Evolutionary conservation across 768 basidiomycete genomes (phyloP), one percentile per base, ranked within the genome.

Genomic region (Pleurotus ostreatus): DNA sequence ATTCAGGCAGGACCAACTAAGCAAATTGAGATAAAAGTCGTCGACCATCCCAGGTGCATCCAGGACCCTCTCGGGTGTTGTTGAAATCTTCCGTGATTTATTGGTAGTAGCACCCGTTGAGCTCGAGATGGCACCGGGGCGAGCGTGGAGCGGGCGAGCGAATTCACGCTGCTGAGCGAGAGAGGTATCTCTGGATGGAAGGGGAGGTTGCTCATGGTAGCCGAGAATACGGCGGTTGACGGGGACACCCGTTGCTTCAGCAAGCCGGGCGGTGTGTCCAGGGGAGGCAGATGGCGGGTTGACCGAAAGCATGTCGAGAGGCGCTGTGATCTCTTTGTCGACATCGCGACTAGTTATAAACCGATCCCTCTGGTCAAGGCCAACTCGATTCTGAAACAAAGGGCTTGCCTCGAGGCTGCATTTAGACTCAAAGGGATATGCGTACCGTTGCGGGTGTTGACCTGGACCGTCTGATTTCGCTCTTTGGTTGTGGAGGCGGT

Each of bases 1-100:
- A 69, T 98, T 98, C 61, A 82, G 82, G 41, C 79, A 80, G 37
- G 89, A 89, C 97, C 97, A 99, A 15, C 87, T 81, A 51, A 98
- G 69, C 52, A 99, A 78, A 69, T 98, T 99, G 65, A 99, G 84
- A 66, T 99, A 99, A 70, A 96, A 99, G 70, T 99, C 97, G 61
- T 98, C 94, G 8, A 86, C 79, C 79, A 91, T 86, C 5, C 92
- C 92, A 1, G 94, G 94, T 0, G 96, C 96, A 63, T 98, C 97
- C 8, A 99, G 79, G 6, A 98, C 94, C n/a, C 94, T 83, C 63
- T 96, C 91, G 0, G 96, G 92, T 20, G 86, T 83, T 0, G 90
- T 89, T 0, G 94, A 82, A 54, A 98, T 92, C 61, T 88, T 86
- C 16, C 96, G 81, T 4, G 87, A 78, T 66, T 91, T 92, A 61